Percentiles rank a stretch among this genome's conserved stretches.
Conservation (phyloP, 768 basidiomycete genomes). For the Rhizopogon vinicolor region DNA sequence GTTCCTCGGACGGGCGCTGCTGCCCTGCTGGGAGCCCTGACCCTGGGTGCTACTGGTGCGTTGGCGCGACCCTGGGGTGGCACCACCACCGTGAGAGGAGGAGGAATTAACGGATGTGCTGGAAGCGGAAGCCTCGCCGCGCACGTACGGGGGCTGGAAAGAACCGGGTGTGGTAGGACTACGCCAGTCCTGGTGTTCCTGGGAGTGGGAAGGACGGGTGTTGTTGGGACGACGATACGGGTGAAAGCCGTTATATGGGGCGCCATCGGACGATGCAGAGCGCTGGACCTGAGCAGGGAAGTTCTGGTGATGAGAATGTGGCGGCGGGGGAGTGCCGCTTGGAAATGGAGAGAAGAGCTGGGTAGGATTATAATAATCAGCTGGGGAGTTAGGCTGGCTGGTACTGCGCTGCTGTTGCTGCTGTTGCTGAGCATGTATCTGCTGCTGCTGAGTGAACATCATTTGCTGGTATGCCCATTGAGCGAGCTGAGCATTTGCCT, state of each 20-base stretch:
- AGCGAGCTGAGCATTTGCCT: slow-evolving; percentile 70
- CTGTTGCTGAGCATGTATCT: slow-evolving; percentile 36
- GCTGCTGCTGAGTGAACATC: slow-evolving; percentile 73
- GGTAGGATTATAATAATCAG: slow-evolving; percentile 57
- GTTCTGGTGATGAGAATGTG: slow-evolving; percentile 11
- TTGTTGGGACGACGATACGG: slow-evolving; percentile 71
- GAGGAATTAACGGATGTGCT: slow-evolving; percentile 73
- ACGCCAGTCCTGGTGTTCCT: slow-evolving; percentile 44
- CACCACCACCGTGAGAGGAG: slow-evolving; percentile 24
- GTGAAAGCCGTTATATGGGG: slow-evolving; percentile 58
- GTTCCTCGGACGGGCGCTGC: slow-evolving; percentile 34
- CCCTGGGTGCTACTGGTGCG: slow-evolving; percentile 73
- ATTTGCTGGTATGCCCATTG: slow-evolving; percentile 93
- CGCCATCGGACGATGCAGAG: slow-evolving; percentile 26
- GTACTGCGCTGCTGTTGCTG: slow-evolving; percentile 16
- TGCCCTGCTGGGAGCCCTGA: slow-evolving; percentile 44
- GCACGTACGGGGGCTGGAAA: slow-evolving; percentile 75
- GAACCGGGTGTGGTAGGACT: slow-evolving; percentile 22
- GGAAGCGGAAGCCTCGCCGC: slow-evolving; percentile 75
- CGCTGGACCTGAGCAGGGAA: slow-evolving; percentile 35
- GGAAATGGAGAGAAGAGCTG: slow-evolving; percentile 66
- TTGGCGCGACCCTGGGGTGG: slow-evolving; percentile 46
- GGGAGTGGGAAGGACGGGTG: slow-evolving; percentile 23
- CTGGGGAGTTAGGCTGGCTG: slow-evolving; percentile 31
- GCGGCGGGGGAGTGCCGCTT: slow-evolving; percentile 63